Base-by-base conservation (phyloP, 2,329 filamentous ascomycete genomes). In the Beauveria asiatica region DNA sequence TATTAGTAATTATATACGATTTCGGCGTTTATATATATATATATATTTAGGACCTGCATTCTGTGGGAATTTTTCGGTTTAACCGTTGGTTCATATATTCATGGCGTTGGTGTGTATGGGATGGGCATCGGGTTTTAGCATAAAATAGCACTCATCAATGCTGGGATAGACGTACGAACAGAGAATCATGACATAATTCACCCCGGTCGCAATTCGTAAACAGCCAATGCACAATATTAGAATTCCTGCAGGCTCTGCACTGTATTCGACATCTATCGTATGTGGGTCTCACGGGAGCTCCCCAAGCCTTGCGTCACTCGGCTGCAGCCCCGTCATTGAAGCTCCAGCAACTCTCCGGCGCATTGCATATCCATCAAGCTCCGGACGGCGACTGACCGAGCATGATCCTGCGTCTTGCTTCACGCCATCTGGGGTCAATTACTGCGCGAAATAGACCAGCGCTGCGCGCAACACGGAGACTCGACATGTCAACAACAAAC, bases 401-500 rank as follows among this genome's bases (percentile, higher is more conserved):
- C 45, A 59, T 59, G 56, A 41, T 33, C 10, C 3, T 45, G 19
- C 39, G 48, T 44, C 6, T 59, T 30, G 56, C 48, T 23, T 19
- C 48, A 13, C 25, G 48, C 11, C 25, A 44, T 6, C 33, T 30
- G 3, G 10, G 37, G 33, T 11, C 21, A 17, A 30, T 42, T 17
- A 6, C 23, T 13, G 10, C 19, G 3, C 17, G 2, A 23, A 45
- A 41, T 5, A 30, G 30, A n/a, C 1, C 19, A 1, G 21, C 9
- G 65, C 66, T 65, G 75, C 11, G 39, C 19, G n/a, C 27, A 6
- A 42, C 46, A 45, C 56, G 37, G 39, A 48, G 13, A 17, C 16
- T 45, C 48, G 52, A 74, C 70, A 68, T 70, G 51, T 65, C 66
- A 19, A 67, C 71, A 33, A 67, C 33, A 37, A 67, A 61, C 21